phyloP scores from a whole-genome alignment of 2,329 filamentous ascomycete genomes.

The Talaromyces albobiverticillius region DNA sequence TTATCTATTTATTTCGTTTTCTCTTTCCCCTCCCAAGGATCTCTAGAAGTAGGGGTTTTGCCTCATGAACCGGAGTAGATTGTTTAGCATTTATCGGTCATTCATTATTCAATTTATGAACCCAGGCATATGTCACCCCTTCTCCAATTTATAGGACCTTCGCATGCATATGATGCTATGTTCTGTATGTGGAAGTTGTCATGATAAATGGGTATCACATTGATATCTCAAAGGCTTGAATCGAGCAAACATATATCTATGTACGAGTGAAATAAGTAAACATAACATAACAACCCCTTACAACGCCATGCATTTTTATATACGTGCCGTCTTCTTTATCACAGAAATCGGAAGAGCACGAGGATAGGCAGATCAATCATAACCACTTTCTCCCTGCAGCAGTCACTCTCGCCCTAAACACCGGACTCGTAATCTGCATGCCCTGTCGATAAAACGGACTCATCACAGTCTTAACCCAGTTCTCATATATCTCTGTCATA shows the following conservation, averaged over 20 bases:
- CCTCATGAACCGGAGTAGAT: no score
- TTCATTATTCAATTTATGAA: no score
- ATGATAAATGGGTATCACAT: slow-evolving; percentile 5
- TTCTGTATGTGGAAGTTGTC: no score
- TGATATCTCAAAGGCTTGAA: not conserved
- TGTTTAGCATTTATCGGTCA: no score
- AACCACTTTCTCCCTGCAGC: slow-evolving; percentile 92
- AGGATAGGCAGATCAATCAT: slow-evolving; percentile 48
- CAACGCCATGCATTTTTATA: slow-evolving; percentile 4
- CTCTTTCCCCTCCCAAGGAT: no score
- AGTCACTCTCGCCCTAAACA: slow-evolving; percentile 78
- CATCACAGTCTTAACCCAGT: slow-evolving; percentile 96
- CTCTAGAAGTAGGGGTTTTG: no score
- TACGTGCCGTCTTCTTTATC: not conserved
- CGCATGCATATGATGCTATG: no score
- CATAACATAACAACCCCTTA: not conserved
- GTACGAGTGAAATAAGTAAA: not conserved
- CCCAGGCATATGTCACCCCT: no score
- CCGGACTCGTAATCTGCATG: slow-evolving; percentile 77
- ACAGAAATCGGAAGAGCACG: no score
- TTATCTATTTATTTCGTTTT: not conserved
- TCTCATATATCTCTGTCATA: slow-evolving; percentile 93
- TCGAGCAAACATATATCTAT: not conserved
- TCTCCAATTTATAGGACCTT: no score
- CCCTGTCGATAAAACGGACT: slow-evolving; percentile 90